A percentile compares a stretch with the other conserved stretches of the same genome.
Evolutionary conservation across 129 eudicot species (phyloP).

Genomic region (Tanacetum coccineum): DNA sequence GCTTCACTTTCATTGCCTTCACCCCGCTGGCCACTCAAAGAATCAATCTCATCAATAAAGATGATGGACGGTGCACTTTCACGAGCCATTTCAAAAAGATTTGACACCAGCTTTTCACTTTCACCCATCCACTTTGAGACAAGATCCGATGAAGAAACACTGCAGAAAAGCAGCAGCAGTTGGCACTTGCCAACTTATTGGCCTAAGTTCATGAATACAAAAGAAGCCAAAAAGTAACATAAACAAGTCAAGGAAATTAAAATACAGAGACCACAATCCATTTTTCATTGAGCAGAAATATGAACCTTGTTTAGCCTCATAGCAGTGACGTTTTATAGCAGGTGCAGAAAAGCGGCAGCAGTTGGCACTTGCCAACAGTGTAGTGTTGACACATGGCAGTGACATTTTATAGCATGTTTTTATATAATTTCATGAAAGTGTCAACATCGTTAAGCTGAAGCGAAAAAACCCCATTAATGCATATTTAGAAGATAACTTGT

Average conservation of each 20-base stretch:
- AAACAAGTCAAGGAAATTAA: conserved; percentile 4
- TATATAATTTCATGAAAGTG: too few relatives aligned
- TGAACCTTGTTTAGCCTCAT: background rate
- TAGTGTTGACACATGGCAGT: too few relatives aligned
- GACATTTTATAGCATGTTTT: too few relatives aligned
- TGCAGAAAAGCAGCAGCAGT: conserved; percentile 58
- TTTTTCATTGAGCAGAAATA: conserved; percentile 2
- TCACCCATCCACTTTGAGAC: conserved; percentile 99
- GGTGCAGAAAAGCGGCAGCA: conserved; percentile 52
- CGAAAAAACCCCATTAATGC: too few relatives aligned
- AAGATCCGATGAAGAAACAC: conserved; percentile 94
- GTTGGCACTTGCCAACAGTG: conserved; percentile 61
- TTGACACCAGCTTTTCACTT: conserved; percentile 96
- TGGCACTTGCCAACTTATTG: conserved; percentile 77
- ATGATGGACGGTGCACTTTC: conserved; percentile 96
- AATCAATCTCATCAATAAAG: conserved; percentile 94
- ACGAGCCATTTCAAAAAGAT: conserved; percentile 97
- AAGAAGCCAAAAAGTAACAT: conserved; percentile 14
- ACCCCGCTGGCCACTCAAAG: conserved; percentile 97
- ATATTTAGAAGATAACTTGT: too few relatives aligned
- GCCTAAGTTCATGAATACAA: conserved; percentile 36
- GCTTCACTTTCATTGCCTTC: conserved; percentile 99
- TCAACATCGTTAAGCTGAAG: too few relatives aligned
- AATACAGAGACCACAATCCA: conserved; percentile 1
- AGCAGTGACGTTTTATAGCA: too few relatives aligned